These are phyloP conservation scores for Leishmania aethiopica DNA, from an alignment of 208 protist genomes.

Conservation along the genomic window DNA sequence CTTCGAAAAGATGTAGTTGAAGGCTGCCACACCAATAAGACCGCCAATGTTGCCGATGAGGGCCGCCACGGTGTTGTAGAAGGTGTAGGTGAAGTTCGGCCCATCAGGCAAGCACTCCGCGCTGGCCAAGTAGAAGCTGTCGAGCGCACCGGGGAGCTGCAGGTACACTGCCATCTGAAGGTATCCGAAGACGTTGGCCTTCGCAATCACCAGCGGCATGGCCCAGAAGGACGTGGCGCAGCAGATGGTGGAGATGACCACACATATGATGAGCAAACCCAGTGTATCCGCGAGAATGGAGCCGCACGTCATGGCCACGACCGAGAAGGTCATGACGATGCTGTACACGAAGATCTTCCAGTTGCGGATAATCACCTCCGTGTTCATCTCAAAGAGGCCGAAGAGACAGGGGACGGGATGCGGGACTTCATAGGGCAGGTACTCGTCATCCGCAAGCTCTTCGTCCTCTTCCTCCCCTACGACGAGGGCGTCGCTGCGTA, in stretches of 20 bases:
- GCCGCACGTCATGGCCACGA: conserved; percentile 40
- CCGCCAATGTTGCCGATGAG: conserved; percentile 51
- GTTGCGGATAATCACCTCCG: conserved; percentile 49
- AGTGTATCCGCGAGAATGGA: conserved; percentile 41
- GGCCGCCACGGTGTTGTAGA: conserved; percentile 55
- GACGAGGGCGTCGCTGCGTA: conserved; percentile 1
- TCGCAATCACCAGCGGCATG: conserved; percentile 54
- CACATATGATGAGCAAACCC: conserved; percentile 32
- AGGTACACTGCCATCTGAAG: conserved; percentile 54
- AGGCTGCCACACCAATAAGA: conserved; percentile 50
- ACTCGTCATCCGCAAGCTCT: conserved; percentile 2
- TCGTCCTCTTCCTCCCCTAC: background rate
- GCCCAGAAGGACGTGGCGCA: conserved; percentile 56
- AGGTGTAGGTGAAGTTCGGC: conserved; percentile 64
- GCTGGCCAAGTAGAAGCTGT: conserved; percentile 54
- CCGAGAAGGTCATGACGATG: conserved; percentile 45
- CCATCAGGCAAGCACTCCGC: conserved; percentile 44
- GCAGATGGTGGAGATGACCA: conserved; percentile 34
- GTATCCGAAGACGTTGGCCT: conserved; percentile 63
- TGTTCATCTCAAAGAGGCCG: conserved; percentile 65
- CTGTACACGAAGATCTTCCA: conserved; percentile 57
- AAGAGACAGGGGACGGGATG: conserved; percentile 31
- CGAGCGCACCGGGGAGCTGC: conserved; percentile 52
- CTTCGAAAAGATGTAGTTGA: conserved; percentile 61
- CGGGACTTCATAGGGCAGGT: conserved; percentile 8